Percentiles rank a stretch among this genome's conserved stretches.
Evolutionary conservation across 2,329 filamentous ascomycete genomes (phyloP).

Genomic region (Ascochyta koolunga): DNA sequence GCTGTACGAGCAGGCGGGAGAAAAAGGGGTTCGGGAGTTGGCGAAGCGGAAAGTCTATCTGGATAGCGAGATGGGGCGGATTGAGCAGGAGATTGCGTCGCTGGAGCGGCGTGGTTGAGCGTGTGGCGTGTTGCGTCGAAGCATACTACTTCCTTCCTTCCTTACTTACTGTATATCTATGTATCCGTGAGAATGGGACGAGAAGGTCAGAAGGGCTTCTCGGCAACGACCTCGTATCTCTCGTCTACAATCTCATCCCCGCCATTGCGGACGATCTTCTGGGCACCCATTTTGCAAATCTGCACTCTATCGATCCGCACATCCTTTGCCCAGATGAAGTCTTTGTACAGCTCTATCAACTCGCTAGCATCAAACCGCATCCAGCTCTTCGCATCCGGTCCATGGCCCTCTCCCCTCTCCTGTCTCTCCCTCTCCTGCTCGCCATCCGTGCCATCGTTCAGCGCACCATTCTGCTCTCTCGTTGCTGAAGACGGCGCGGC

Average conservation of each 20-base stretch:
- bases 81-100: constrained; percentile 39
- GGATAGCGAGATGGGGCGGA: constrained; percentile 41
- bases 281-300: constrained; percentile 88
- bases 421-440: not conserved
- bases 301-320: constrained; percentile 72
- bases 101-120: constrained; percentile 28
- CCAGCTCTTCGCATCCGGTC: constrained; percentile 33
- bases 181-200: not conserved
- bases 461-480: not conserved
- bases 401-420: constrained; percentile 9
- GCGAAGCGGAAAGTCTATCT: constrained; percentile 49
- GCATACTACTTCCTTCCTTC: too few relatives aligned
- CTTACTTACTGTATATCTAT: too few relatives aligned
- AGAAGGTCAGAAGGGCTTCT: constrained; percentile 19
- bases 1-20: constrained; percentile 44
- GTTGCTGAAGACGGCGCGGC: not conserved
- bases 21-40: constrained; percentile 48
- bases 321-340: constrained; percentile 73
- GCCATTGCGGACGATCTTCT: constrained; percentile 58
- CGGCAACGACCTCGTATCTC: constrained; percentile 58
- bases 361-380: constrained; percentile 51
- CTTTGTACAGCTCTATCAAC: constrained; percentile 62
- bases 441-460: constrained; percentile 5
- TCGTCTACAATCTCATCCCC: constrained; percentile 57
- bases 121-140: not conserved